Percentiles rank a stretch among this genome's conserved stretches.
Evolutionary conservation across 306 rosid species (phyloP).

Genomic region (Leucaena leucocephala): DNA sequence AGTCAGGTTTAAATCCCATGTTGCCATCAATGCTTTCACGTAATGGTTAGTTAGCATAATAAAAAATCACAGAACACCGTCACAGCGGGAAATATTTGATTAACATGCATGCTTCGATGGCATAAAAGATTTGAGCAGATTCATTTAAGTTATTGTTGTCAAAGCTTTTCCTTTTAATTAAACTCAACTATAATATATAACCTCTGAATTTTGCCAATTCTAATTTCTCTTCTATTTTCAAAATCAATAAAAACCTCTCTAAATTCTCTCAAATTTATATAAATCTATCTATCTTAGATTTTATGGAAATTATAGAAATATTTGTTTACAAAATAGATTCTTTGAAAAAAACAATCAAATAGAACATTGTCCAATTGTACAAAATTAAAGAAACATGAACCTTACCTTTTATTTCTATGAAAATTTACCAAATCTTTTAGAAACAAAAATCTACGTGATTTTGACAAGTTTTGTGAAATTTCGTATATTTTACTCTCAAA

Average conservation of each 20-base stretch:
- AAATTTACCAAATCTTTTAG: background rate
- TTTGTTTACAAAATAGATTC: no score
- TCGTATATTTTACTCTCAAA: background rate
- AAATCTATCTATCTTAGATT: background rate
- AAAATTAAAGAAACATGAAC: no score
- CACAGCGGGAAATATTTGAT: background rate
- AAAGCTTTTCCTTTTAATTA: background rate
- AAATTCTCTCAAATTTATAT: background rate
- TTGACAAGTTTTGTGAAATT: background rate
- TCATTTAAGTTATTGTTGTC: background rate
- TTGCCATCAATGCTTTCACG: constrained; percentile 1
- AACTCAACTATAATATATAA: no score
- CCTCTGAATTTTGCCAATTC: no score
- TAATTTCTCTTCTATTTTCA: no score
- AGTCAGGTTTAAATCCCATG: background rate
- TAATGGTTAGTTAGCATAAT: background rate
- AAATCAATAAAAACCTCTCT: background rate
- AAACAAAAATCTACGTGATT: background rate
- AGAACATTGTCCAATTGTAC: background rate
- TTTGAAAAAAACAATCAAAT: background rate
- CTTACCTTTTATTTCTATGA: background rate
- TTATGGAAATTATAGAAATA: background rate
- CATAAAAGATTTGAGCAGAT: background rate
- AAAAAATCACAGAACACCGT: background rate
- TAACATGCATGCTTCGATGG: background rate